Evolutionary conservation across 805 yeast species (phyloP), one percentile per base, ranked within the genome.

Genomic region (Suhomyces canberraensis): DNA sequence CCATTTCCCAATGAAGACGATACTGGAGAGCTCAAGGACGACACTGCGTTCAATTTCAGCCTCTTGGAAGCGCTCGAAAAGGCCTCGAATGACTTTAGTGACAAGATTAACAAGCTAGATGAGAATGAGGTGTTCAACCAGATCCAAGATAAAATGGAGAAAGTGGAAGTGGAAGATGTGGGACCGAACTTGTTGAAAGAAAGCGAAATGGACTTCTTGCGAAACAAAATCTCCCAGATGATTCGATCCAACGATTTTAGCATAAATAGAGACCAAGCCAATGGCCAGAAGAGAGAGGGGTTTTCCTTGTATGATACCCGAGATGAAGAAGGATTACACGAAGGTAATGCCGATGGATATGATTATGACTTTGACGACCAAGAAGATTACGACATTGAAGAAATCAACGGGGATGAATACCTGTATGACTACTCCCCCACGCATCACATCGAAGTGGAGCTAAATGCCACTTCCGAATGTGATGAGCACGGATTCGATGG

Each of bases 401-500:
- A 66, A 35, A 43, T 64, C 8, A 47, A 44, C 20, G 61, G 22
- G 9, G 33, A 31, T 24, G 42, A 42, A 16, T 58, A 56, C 41
- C 53, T 48, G 52, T 58, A 58, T 41, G 25, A 53, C n/a, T 56
- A 58, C 25, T 50, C 56, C 1, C 59, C 64, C 6, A 51, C 60
- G 2, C 71, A 63, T 38, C 74, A 64, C 42, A 63, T 67, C 14
- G 72, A 67, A 43, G 63, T 67, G 7, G 72, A 67, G 45, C 49
- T 67, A 19, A 65, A 65, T 36, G 51, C 64, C 11, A 55, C 57
- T 3, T 59, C 66, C 1, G 58, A 56, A 16, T 58, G 68, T 28
- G 54, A 51, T 8, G 50, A 46, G 18, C 65, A 57, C 39, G 60
- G 61, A 8, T 39, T 32, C 13, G 47, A 45, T 11, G 51, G 47